phyloP scores from a whole-genome alignment of 2,329 filamentous ascomycete species.

The Diplodia corticola region DNA sequence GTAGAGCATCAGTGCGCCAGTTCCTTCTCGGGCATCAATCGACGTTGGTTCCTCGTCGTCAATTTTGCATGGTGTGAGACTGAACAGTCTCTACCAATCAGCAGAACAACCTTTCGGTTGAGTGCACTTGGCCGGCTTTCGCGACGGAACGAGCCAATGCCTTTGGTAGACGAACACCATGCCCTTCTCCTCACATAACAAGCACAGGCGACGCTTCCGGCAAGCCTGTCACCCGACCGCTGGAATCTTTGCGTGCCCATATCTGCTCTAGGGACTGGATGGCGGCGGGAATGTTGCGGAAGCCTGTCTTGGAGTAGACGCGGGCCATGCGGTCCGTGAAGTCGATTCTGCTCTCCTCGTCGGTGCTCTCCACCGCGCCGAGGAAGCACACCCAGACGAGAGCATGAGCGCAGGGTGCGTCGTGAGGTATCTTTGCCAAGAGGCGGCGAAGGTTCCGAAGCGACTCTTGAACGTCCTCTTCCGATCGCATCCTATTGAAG shows the following conservation, averaged over 20 bases:
- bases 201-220: constrained; percentile 26
- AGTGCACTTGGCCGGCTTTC: not conserved
- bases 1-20: not conserved
- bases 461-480: not conserved
- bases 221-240: constrained; percentile 26
- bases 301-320: constrained; percentile 27
- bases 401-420: constrained; percentile 26
- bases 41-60: not conserved
- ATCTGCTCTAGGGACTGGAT: constrained; percentile 25
- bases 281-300: constrained; percentile 28
- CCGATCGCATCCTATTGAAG: not conserved
- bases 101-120: not conserved
- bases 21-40: not conserved
- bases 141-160: not conserved
- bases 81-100: not conserved
- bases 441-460: not conserved
- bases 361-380: constrained; percentile 27
- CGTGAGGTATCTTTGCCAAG: constrained; percentile 25
- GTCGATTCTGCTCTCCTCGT: constrained; percentile 25
- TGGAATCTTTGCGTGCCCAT: constrained; percentile 23
- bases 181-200: constrained; percentile 26
- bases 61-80: not conserved
- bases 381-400: constrained; percentile 31
- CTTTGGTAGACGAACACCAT: too few relatives aligned
- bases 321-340: constrained; percentile 26